Percentiles rank a stretch among this genome's conserved stretches.
phyloP scores from a whole-genome alignment of 1,139 yeast species.

The Geotrichum restrictum region DNA sequence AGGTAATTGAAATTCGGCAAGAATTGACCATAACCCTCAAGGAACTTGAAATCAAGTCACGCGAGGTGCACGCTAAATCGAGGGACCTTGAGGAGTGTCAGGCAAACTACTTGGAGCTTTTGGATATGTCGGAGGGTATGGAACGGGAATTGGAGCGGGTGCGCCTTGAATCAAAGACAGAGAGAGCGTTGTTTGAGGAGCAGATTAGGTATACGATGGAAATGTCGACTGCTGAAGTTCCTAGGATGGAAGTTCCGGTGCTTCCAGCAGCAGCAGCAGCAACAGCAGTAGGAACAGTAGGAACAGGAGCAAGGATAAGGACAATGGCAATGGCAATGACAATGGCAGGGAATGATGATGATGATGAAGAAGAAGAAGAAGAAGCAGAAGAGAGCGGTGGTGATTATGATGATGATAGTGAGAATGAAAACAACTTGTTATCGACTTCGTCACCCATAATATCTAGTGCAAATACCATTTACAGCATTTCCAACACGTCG shows the following conservation, averaged over 20 bases:
- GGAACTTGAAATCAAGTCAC: background rate
- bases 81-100: slow-evolving; percentile 15
- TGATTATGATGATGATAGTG: background rate
- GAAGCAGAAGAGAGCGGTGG: too few species aligned
- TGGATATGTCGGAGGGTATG: slow-evolving; percentile 16
- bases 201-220: background rate
- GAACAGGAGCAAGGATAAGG: too few species aligned
- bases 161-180: background rate
- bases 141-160: slow-evolving; percentile 1
- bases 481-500: slow-evolving; percentile 15
- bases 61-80: background rate
- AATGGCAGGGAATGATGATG: too few species aligned
- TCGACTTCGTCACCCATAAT: background rate
- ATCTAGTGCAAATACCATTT: slow-evolving; percentile 22
- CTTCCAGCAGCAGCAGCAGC: too few species aligned
- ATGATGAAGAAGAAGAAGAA: too few species aligned
- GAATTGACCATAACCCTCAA: too few species aligned
- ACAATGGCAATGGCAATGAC: too few species aligned
- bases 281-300: too few species aligned
- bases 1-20: background rate
- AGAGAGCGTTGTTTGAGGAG: background rate
- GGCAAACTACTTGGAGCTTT: slow-evolving; percentile 8
- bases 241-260: too few species aligned
- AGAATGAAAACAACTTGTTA: background rate
- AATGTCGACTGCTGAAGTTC: background rate